phyloP scores from a whole-genome alignment of 805 yeast species.

The Kazachstania psychrophila region DNA sequence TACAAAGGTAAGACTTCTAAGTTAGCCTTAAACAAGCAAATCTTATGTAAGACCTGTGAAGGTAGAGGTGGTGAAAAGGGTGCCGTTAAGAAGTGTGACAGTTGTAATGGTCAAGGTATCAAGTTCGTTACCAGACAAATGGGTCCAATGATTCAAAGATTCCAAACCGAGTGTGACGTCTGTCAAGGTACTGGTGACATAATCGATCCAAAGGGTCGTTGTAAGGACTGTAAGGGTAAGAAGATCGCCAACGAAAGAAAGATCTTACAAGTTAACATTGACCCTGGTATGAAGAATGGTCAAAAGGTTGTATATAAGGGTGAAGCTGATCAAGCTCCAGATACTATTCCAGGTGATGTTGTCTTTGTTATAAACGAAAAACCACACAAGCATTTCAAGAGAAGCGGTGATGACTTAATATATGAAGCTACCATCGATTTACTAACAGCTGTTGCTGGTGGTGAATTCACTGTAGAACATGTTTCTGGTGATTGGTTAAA shows the following conservation, averaged over 20 bases:
- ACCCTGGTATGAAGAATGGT: conserved; percentile 95
- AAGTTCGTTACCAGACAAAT: conserved; percentile 91
- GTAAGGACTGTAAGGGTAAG: conserved; percentile 81
- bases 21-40: conserved; percentile 86
- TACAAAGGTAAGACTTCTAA: conserved; percentile 91
- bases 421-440: conserved; percentile 84
- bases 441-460: conserved; percentile 94
- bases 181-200: conserved; percentile 92
- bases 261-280: conserved; percentile 86
- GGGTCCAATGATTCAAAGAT: conserved; percentile 99
- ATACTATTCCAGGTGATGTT: conserved; percentile 92
- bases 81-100: conserved; percentile 72
- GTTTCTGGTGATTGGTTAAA: conserved; percentile 87
- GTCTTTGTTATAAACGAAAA: conserved; percentile 85
- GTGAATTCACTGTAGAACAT: conserved; percentile 79
- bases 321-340: conserved; percentile 97
- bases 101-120: conserved; percentile 88
- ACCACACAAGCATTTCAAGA: conserved; percentile 71
- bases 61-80: conserved; percentile 96
- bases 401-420: conserved; percentile 82
- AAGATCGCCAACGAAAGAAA: conserved; percentile 83
- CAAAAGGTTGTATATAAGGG: conserved; percentile 86
- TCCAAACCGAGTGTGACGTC: conserved; percentile 86
- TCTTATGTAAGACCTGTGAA: conserved; percentile 78
- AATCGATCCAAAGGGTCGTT: conserved; percentile 76